A percentile compares a stretch with the other conserved stretches of the same genome.
These are phyloP conservation scores for Amanita thiersii DNA, from an alignment of 768 basidiomycete species.

Conservation along the genomic window DNA sequence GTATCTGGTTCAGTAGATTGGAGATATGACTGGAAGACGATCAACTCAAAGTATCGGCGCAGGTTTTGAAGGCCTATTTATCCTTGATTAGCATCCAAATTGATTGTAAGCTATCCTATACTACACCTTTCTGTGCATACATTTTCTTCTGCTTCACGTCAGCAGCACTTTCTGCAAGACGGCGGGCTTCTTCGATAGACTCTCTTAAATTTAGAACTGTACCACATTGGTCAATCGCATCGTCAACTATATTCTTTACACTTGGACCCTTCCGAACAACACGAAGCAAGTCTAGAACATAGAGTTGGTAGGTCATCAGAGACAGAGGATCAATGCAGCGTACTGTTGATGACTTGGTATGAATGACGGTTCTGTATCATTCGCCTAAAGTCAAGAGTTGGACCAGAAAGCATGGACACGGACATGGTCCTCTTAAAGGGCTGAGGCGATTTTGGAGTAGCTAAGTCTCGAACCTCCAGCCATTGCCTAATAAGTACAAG, in stretches of 20 bases:
- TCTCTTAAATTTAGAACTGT: slow-evolving; percentile 81
- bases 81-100: neutral
- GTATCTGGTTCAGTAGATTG: slow-evolving; percentile 79
- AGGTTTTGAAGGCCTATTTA: slow-evolving; percentile 67
- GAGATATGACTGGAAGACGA: slow-evolving; percentile 86
- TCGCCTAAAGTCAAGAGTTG: slow-evolving; percentile 22
- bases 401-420: slow-evolving; percentile 35
- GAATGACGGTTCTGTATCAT: slow-evolving; percentile 43
- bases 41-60: slow-evolving; percentile 76
- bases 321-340: slow-evolving; percentile 15
- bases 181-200: slow-evolving; percentile 76
- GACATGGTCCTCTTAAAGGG: slow-evolving; percentile 21
- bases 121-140: slow-evolving; percentile 63
- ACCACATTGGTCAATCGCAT: slow-evolving; percentile 81
- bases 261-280: slow-evolving; percentile 81
- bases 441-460: slow-evolving; percentile 29
- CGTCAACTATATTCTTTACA: slow-evolving; percentile 82
- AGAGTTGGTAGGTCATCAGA: slow-evolving; percentile 3
- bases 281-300: slow-evolving; percentile 58
- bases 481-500: slow-evolving; percentile 80
- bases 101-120: neutral
- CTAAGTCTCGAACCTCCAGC: slow-evolving; percentile 44
- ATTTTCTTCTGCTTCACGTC: slow-evolving; percentile 63
- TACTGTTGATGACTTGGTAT: slow-evolving; percentile 88
- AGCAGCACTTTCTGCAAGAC: slow-evolving; percentile 67